Evolutionary conservation across 1,284 basidiomycete species (phyloP).

Genomic region (Trichosporon sp.): DNA sequence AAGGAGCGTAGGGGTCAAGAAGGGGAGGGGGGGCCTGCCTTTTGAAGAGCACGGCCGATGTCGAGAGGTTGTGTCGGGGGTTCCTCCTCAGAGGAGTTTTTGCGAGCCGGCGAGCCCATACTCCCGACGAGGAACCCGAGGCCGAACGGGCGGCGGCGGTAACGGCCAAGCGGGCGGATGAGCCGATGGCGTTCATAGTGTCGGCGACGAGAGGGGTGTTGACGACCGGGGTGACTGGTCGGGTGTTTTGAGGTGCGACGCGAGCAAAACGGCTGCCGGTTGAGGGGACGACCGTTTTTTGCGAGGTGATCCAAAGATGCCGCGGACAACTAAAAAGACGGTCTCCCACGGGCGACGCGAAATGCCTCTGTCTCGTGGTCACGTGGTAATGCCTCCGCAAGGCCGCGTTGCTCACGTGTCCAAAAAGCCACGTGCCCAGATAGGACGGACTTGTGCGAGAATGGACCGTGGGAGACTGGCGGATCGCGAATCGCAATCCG

Average conservation of each 20-base stretch:
- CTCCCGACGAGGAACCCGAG: slow-evolving; percentile 6
- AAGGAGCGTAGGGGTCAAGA: slow-evolving; percentile 18
- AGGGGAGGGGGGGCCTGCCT: slow-evolving; percentile 5
- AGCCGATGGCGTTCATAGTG: slow-evolving; percentile 2
- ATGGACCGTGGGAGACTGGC: neutral
- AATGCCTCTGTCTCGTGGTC: neutral
- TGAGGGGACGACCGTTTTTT: slow-evolving; percentile 5
- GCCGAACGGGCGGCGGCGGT: slow-evolving; percentile 4
- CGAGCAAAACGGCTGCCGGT: neutral
- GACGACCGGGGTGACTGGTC: neutral
- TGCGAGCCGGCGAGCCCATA: slow-evolving; percentile 26
- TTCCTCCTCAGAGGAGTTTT: slow-evolving; percentile 17
- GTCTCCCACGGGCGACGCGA: neutral
- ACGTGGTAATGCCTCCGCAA: neutral
- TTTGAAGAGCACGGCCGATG: slow-evolving; percentile 7
- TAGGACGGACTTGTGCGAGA: neutral
- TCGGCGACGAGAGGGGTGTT: neutral
- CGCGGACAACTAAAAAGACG: neutral
- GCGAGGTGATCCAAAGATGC: slow-evolving; percentile 5
- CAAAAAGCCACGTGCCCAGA: neutral
- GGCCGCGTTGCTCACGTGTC: neutral
- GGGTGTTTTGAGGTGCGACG: neutral
- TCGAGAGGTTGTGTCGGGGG: slow-evolving; percentile 8
- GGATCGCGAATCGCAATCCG: neutral
- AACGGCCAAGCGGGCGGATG: neutral